These are phyloP conservation scores for Kernera saxatilis DNA, from an alignment of 345 rosid genomes.

Conservation along the genomic window DNA sequence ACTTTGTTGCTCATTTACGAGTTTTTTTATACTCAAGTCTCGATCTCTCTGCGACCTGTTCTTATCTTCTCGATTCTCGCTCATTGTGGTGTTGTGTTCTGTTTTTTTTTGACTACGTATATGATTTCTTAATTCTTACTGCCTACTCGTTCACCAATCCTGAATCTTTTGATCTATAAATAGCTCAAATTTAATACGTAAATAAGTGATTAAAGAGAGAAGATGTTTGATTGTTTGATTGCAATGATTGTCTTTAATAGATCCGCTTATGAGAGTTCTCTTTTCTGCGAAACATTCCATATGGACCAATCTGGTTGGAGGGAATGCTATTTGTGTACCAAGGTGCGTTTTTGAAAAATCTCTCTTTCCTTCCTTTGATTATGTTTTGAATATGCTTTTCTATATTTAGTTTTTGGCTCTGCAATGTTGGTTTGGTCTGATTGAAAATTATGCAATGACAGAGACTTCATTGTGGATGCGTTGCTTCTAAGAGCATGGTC, in stretches of 20 bases:
- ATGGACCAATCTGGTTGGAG: slow-evolving; percentile 85
- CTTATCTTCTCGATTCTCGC: neutral
- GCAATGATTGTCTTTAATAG: slow-evolving; percentile 32
- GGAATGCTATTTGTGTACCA: slow-evolving; percentile 58
- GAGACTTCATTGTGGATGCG: slow-evolving; percentile 92
- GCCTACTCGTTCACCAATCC: neutral
- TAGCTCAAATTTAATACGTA: neutral
- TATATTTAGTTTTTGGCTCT: neutral
- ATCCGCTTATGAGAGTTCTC: slow-evolving; percentile 60
- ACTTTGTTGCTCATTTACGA: neutral
- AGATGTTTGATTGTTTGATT: neutral
- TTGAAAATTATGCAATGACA: slow-evolving; percentile 27
- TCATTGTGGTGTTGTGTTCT: neutral
- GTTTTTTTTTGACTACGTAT: neutral
- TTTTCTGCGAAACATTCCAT: slow-evolving; percentile 75
- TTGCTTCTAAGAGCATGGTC: slow-evolving; percentile 51
- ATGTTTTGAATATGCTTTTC: neutral
- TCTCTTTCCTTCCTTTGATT: neutral
- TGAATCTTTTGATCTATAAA: slow-evolving; percentile 12
- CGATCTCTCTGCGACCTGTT: slow-evolving; percentile 7
- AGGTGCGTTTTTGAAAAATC: slow-evolving; percentile 32
- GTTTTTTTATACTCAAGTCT: too few relatives aligned
- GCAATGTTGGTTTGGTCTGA: slow-evolving; percentile 8
- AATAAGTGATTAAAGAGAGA: neutral
- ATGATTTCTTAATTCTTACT: neutral